These are phyloP conservation scores for Phytophthora megakarya DNA, from an alignment of 352 stramenopile genomes.

Conservation along the genomic window DNA sequence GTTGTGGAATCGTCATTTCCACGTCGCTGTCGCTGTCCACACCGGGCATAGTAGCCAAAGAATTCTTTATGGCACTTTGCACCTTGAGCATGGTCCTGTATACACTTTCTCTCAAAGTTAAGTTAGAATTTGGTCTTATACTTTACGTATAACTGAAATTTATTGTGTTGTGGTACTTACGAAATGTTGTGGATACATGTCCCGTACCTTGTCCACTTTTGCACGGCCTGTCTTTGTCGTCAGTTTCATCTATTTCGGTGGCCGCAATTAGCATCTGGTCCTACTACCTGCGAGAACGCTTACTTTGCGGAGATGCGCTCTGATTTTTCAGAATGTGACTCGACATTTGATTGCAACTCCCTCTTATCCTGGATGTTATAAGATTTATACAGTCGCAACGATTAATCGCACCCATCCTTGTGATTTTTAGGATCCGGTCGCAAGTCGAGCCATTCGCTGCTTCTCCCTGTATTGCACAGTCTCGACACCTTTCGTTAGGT, in stretches of 20 bases:
- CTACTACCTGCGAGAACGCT: constrained; percentile 8
- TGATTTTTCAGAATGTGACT: constrained; percentile 4
- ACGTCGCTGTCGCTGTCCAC: neutral
- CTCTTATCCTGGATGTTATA: constrained; percentile 1
- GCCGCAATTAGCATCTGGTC: neutral
- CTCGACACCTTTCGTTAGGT: constrained; percentile 11
- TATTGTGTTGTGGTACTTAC: too few relatives aligned
- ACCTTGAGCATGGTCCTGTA: too few relatives aligned
- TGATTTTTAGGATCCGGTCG: constrained; percentile 9
- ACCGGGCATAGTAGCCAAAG: too few relatives aligned
- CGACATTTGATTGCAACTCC: neutral
- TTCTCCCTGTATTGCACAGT: constrained; percentile 20
- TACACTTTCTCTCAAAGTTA: too few relatives aligned
- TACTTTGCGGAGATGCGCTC: constrained; percentile 10
- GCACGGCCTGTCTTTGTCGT: constrained; percentile 1
- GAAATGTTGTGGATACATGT: too few relatives aligned
- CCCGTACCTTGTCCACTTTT: too few relatives aligned
- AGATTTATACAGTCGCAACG: constrained; percentile 19
- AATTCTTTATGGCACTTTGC: too few relatives aligned
- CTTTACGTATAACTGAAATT: too few relatives aligned
- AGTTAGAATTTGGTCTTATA: too few relatives aligned
- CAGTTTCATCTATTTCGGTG: neutral
- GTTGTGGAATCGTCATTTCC: neutral
- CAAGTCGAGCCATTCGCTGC: constrained; percentile 8
- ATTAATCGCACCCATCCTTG: constrained; percentile 19